phyloP scores from a whole-genome alignment of 805 yeast genomes.

The Metschnikowia kunwiensis region DNA sequence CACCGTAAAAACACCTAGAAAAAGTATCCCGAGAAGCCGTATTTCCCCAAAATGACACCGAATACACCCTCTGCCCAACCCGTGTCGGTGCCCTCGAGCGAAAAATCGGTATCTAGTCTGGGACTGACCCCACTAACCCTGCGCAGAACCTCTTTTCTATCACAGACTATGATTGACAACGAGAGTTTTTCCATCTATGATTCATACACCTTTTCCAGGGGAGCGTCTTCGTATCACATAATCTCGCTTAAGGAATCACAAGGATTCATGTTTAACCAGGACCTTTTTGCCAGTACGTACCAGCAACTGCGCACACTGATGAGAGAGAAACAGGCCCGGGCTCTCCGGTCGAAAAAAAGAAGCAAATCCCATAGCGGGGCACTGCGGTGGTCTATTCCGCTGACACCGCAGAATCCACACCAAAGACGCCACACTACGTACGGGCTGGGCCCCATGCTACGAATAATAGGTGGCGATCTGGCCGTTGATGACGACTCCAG shows the following conservation, averaged over 20 bases:
- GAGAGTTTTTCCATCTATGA: slow-evolving; percentile 58
- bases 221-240: slow-evolving; percentile 27
- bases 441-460: slow-evolving; percentile 23
- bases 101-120: not conserved
- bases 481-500: slow-evolving; percentile 15
- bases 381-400: slow-evolving; percentile 1
- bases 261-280: slow-evolving; percentile 77
- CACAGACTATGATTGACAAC: slow-evolving; percentile 53
- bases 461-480: slow-evolving; percentile 5
- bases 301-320: slow-evolving; percentile 50
- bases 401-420: slow-evolving; percentile 1
- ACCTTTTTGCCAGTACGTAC: slow-evolving; percentile 66
- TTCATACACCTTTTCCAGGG: slow-evolving; percentile 31
- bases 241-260: slow-evolving; percentile 60
- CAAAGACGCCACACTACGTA: slow-evolving; percentile 33
- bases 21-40: no score
- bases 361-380: slow-evolving; percentile 14
- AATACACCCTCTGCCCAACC: no score
- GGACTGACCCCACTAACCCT: slow-evolving; percentile 16
- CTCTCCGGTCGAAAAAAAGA: slow-evolving; percentile 7
- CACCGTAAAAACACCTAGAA: no score
- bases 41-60: no score
- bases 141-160: slow-evolving; percentile 42
- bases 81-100: no score
- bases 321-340: slow-evolving; percentile 30